These are phyloP conservation scores for Monoraphidium neglectum DNA, from an alignment of 139 green algal genomes.

Conservation along the genomic window DNA sequence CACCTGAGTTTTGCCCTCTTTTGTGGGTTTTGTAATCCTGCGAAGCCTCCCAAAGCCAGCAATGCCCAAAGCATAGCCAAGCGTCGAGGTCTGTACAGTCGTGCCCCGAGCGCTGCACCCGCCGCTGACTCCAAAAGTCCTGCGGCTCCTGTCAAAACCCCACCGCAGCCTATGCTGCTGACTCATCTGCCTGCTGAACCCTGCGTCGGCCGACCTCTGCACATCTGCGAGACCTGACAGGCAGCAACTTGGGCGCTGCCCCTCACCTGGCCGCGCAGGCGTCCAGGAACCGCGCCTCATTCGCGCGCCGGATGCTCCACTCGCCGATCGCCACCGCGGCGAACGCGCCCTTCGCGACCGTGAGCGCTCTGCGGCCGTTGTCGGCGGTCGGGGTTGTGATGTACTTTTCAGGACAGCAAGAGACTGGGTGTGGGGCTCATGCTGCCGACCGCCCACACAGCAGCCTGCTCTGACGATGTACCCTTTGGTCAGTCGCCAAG, in stretches of 20 bases:
- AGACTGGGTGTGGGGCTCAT: too few relatives aligned
- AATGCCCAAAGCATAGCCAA: too few relatives aligned
- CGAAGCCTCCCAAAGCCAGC: background rate
- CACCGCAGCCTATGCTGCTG: background rate
- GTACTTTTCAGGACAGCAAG: too few relatives aligned
- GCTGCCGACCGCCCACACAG: too few relatives aligned
- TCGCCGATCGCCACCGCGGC: conserved; percentile 52
- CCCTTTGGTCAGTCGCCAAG: too few relatives aligned
- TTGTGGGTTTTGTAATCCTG: background rate
- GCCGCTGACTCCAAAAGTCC: conserved; percentile 20
- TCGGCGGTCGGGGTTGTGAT: too few relatives aligned
- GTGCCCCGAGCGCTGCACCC: conserved; percentile 12
- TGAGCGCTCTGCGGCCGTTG: conserved; percentile 18
- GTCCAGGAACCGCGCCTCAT: conserved; percentile 33
- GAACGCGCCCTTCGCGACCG: conserved; percentile 34
- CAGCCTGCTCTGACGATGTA: too few relatives aligned
- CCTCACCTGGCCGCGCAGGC: conserved; percentile 19
- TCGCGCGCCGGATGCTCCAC: conserved; percentile 29
- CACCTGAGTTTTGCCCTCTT: background rate
- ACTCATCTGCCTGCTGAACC: too few relatives aligned
- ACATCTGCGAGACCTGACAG: background rate
- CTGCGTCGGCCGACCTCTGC: too few relatives aligned
- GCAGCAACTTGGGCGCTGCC: conserved; percentile 20
- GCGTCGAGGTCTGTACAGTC: background rate
- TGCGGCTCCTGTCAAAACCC: background rate